phyloP scores from a whole-genome alignment of 2,329 filamentous ascomycete genomes.

The Hymenoscyphus fraxineus region DNA sequence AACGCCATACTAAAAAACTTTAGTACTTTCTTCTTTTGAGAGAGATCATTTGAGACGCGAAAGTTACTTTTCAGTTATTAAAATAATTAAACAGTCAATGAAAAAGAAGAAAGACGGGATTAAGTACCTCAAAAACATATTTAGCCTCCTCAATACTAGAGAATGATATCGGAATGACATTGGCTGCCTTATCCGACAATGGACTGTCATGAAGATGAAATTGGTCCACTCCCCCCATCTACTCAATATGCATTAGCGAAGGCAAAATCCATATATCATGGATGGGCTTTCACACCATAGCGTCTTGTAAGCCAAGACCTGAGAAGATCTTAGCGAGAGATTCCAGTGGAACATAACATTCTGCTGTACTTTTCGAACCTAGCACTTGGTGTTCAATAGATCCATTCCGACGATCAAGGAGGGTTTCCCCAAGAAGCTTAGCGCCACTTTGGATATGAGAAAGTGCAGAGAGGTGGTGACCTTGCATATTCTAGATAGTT shows the following conservation, averaged over 20 bases:
- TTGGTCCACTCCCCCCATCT: constrained; percentile 11
- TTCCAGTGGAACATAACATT: constrained; percentile 11
- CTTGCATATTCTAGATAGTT: constrained; percentile 20
- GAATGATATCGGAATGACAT: constrained; percentile 7
- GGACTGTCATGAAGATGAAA: constrained; percentile 2
- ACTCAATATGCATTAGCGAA: neutral
- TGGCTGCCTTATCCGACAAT: neutral
- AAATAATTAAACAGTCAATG: neutral
- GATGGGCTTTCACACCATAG: neutral
- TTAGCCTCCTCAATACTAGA: constrained; percentile 16
- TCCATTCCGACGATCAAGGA: constrained; percentile 11
- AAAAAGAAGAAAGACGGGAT: neutral
- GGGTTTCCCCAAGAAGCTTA: constrained; percentile 18
- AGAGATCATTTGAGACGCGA: neutral
- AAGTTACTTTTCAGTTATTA: neutral
- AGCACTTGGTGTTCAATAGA: constrained; percentile 8
- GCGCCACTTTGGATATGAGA: constrained; percentile 17
- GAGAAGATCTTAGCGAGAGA: constrained; percentile 11
- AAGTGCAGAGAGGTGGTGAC: constrained; percentile 11
- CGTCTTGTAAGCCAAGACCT: constrained; percentile 8
- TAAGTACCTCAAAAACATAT: constrained; percentile 9
- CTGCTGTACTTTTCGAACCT: constrained; percentile 6
- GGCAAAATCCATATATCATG: neutral
- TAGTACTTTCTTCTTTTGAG: neutral
- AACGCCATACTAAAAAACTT: constrained; percentile 3